Evolutionary conservation across 768 basidiomycete genomes (phyloP), one percentile per base, ranked within the genome.

Genomic region (Candolleomyces aberdarensis): DNA sequence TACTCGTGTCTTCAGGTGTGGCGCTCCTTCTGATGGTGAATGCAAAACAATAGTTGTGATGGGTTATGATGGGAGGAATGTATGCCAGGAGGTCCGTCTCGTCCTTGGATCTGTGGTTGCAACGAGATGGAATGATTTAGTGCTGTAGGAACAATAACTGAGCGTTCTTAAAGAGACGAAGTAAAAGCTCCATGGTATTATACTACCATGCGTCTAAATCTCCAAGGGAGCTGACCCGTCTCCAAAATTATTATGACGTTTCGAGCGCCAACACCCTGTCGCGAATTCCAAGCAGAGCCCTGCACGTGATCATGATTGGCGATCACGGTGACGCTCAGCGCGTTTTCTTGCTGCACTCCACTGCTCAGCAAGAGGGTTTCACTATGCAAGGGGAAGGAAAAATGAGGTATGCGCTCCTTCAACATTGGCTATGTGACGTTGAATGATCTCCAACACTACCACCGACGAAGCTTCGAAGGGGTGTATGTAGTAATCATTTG

Each of bases 261-360:
- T 15, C 36, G 36, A 36, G 36, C 36, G 36, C 36, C 36, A 36
- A 36, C 11, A 36, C 6, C 11, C 36, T 15, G 52, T 53, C 52
- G 52, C 29, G 52, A 31, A 32, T 32, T 17, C 19, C 49, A 51
- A 36, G 2, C 52, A 17, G 17, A 9, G 36, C 15, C 19, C 1
- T 41, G 36, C 54, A 56, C 54, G 54, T 56, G 54, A 41, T 56
- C 54, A 10, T 19, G 8, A 19, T 56, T 56, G 54, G 54, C 15
- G 54, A 56, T 40, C 52, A 54, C 52, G 36, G 54, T 56, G 39
- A 56, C 26, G 11, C 1, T 3, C 2, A 17, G 29, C 17, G 32
- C 32, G 15, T 22, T 47, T 17, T 22, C 7, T 47, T 47, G 20
- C 8, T n/a, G n/a, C 3, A 47, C 46, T 26, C 26, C 46, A 47